These are phyloP conservation scores for Serendipita sp. DNA, from an alignment of 768 basidiomycete genomes.

Conservation along the genomic window DNA sequence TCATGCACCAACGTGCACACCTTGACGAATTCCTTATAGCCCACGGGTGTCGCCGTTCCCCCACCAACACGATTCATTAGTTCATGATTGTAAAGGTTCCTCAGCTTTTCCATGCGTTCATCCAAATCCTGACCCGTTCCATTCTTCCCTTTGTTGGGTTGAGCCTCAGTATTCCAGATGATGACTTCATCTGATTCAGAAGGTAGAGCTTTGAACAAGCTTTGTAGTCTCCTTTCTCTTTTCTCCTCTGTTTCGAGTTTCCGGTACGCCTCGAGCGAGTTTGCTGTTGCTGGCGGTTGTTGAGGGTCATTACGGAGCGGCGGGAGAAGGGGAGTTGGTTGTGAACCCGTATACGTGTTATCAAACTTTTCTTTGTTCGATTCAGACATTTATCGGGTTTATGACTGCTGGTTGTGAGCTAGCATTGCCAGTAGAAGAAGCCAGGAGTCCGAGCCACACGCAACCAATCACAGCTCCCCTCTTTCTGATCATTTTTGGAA, in stretches of 20 bases:
- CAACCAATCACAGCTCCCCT: no score
- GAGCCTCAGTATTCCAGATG: conserved; percentile 15
- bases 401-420: neutral
- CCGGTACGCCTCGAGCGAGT: conserved; percentile 46
- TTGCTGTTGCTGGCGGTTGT: conserved; percentile 26
- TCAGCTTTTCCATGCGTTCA: conserved; percentile 44
- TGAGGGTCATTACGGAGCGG: conserved; percentile 39
- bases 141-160: conserved; percentile 10
- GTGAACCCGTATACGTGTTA: conserved; percentile 33
- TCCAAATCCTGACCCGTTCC: conserved; percentile 15
- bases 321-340: conserved; percentile 42
- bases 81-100: conserved; percentile 64
- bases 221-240: conserved; percentile 42
- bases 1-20: conserved; percentile 23
- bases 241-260: conserved; percentile 44
- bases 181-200: conserved; percentile 15
- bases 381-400: neutral
- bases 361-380: conserved; percentile 30
- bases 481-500: no score
- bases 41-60: conserved; percentile 18
- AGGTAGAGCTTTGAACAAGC: conserved; percentile 48
- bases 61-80: conserved; percentile 38
- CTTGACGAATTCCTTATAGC: conserved; percentile 16
- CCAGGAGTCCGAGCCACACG: no score
- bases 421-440: neutral